Evolutionary conservation across 2,329 filamentous ascomycete species (phyloP).

Genomic region (Aureobasidium melanogenum): DNA sequence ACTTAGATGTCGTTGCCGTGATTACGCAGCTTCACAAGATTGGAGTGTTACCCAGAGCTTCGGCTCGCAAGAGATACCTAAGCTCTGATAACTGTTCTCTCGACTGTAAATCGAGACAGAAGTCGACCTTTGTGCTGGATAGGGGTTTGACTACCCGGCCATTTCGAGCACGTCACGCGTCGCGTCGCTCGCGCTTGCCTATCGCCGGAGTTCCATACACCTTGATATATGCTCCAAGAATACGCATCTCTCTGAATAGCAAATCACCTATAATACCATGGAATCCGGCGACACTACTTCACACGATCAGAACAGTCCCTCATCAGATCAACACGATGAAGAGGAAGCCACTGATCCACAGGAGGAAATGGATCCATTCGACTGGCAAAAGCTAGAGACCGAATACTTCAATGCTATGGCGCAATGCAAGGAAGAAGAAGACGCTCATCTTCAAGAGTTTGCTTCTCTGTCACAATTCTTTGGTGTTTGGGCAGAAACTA

Average conservation of each 20-base stretch:
- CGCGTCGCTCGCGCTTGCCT: background rate
- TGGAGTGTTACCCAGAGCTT: background rate
- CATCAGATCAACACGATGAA: background rate
- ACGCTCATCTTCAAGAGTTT: conserved; percentile 30
- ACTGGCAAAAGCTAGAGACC: conserved; percentile 69
- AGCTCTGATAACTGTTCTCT: background rate
- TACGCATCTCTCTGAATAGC: background rate
- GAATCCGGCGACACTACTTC: background rate
- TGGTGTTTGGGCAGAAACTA: conserved; percentile 65
- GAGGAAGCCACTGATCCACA: conserved; percentile 15
- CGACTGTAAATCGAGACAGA: background rate
- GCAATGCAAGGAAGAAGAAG: conserved; percentile 55
- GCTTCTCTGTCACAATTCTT: conserved; percentile 59
- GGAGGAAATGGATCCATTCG: conserved; percentile 46
- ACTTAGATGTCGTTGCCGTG: background rate
- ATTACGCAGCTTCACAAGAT: background rate
- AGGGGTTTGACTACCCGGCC: background rate
- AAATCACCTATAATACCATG: background rate
- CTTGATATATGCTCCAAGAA: background rate
- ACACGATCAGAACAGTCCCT: background rate
- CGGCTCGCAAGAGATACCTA: no score
- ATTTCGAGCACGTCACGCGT: background rate
- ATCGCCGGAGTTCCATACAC: background rate
- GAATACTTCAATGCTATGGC: conserved; percentile 60
- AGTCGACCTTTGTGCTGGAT: no score